Base-by-base conservation (phyloP, 139 green algal genomes). In the Closterium sp. region DNA sequence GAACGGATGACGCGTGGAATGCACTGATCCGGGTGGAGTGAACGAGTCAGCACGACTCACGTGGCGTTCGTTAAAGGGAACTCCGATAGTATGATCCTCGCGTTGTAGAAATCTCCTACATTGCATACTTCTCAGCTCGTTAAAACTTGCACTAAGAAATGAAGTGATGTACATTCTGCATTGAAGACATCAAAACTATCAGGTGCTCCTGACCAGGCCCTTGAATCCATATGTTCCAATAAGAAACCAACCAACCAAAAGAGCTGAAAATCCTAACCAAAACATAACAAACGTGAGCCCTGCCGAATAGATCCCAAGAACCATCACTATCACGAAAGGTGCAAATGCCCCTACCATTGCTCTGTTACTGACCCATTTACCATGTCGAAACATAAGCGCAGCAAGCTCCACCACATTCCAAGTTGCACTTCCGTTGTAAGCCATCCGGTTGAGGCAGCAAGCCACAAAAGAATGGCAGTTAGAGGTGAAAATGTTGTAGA, bases 381-480 rank as follows among this genome's bases (percentile, higher is more conserved):
- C 93, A n/a, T 24, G 28, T 1, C 27, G 84, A 21, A 94, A 31
- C 13, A 94, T 31, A n/a, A 95, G 34, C 19, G 92, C 28, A 17
- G 31, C 91, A 32, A 95, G 30, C 34, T 84, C 45, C 13, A 92
- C 91, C 11, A 94, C 70, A 87, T 95, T 95, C 93, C 93, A 95
- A 42, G 90, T 42, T 4, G 11, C 73, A 9, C 89, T 31, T 9
- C 91, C 86, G 6, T 32, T 50, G 30, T 95, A 95, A 0, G 89
- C 91, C 91, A 94, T 92, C n/a, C 22, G 30, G 27, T 95, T 94
- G 17, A 95, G 85, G 87, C 86, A 92, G 79, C 42, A 22, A 22
- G 91, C 93, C 29, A 92, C 93, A 85, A 95, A 95, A 1, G 93
- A 95, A 70, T 95, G 93, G 73, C 93, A 95, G 31, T 95, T 95